Evolutionary conservation across 495 filamentous ascomycete genomes (phyloP).

Genomic region (Thermothielavioides terrestris): DNA sequence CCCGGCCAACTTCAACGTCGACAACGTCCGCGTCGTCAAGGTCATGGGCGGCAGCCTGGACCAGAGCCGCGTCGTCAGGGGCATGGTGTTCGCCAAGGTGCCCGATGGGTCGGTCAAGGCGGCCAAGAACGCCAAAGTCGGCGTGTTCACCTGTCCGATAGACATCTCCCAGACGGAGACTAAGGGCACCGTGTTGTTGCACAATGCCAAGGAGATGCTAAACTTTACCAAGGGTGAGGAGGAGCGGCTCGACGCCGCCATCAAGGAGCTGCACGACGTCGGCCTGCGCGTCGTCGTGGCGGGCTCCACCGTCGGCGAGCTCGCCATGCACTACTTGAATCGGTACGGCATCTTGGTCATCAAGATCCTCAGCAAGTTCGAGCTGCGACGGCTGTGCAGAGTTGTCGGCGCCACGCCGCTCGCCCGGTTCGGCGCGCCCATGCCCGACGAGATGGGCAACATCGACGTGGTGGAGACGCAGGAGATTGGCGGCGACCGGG

Average conservation of each 20-base stretch:
- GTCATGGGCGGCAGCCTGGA: slow-evolving; percentile 97
- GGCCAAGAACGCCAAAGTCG: slow-evolving; percentile 87
- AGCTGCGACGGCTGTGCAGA: slow-evolving; percentile 84
- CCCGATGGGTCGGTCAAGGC: slow-evolving; percentile 87
- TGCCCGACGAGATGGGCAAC: slow-evolving; percentile 98
- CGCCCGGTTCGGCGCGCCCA: slow-evolving; percentile 90
- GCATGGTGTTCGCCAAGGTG: slow-evolving; percentile 95
- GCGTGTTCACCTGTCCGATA: slow-evolving; percentile 91
- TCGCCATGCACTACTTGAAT: slow-evolving; percentile 96
- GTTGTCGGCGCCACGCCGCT: slow-evolving; percentile 95
- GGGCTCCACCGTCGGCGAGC: slow-evolving; percentile 84
- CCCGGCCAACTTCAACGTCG: slow-evolving; percentile 97
- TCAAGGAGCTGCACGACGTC: slow-evolving; percentile 94
- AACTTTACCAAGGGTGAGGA: slow-evolving; percentile 98
- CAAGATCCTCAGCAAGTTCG: slow-evolving; percentile 97
- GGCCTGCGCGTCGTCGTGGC: slow-evolving; percentile 87
- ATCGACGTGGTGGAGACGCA: slow-evolving; percentile 95
- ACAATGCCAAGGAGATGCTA: slow-evolving; percentile 97
- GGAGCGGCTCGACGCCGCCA: slow-evolving; percentile 72
- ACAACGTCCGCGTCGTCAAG: slow-evolving; percentile 98
- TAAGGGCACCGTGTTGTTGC: slow-evolving; percentile 97
- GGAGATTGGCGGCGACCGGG: slow-evolving; percentile 96
- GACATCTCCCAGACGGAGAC: slow-evolving; percentile 96
- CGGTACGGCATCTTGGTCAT: slow-evolving; percentile 91
- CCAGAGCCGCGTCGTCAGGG: slow-evolving; percentile 89